Evolutionary conservation across 805 yeast genomes (phyloP), one percentile per base, ranked within the genome.

Genomic region (Hanseniaspora lindneri): DNA sequence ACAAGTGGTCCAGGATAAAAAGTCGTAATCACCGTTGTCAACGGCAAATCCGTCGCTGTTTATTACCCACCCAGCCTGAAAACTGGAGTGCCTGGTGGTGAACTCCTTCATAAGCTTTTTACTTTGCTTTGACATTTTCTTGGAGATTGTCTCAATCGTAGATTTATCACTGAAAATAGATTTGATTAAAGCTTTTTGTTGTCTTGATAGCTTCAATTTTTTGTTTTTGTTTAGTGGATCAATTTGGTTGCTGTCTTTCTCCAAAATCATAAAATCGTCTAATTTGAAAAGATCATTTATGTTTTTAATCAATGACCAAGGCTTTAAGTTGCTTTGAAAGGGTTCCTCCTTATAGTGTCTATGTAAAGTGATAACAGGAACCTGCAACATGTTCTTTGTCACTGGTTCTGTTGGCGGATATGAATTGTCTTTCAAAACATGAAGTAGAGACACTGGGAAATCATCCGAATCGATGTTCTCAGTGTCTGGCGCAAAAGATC

Each of bases 401-500:
- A 61, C 2, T 59, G 56, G 2, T 62, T 48, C 47, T 59, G 65
- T 34, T 11, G 94, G 95, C n/a, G 94, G 94, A 57, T 86, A 86
- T 4, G 77, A 69, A 53, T 76, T 76, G 39, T 77, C 73, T 27
- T 80, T 77, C 27, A 84, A 61, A 39, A 83, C 65, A 23, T 77
- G 71, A 55, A 80, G 85, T 47, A 85, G 66, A 0, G 82, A 67
- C 54, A 74, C 74, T 39, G 94, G 94, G 37, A 84, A 64, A 50
- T 71, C 74, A 33, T 73, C 58, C 25, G 76, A 68, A 14, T 35
- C 24, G 2, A 30, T 33, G 21, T 29, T 21, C 42, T 73, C 69
- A 52, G 77, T 84, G 47, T 74, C 73, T 1, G 85, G 82, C 24
- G 84, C 71, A 78, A 83, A 80, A 17, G 94, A 78, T 53, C 88